These are phyloP conservation scores for Physcomitrium patens DNA, from an alignment of 225 moss, liverwort and hornwort genomes.

Conservation along the genomic window DNA sequence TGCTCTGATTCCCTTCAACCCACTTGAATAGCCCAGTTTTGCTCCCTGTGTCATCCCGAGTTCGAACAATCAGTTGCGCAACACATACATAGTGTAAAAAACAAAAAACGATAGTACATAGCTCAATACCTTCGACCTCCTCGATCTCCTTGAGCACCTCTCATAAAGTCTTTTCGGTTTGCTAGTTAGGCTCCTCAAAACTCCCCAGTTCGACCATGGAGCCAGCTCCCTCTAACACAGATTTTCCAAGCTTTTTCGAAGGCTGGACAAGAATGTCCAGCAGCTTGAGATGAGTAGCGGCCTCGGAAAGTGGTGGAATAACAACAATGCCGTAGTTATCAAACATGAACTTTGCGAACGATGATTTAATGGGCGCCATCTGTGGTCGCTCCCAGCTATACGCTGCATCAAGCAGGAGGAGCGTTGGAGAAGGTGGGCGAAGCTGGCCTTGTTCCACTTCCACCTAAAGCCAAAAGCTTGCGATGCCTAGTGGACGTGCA, in stretches of 20 bases:
- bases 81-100: too few relatives aligned
- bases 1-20: not conserved
- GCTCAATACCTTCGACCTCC: too few relatives aligned
- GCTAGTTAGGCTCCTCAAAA: not conserved
- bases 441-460: too few relatives aligned
- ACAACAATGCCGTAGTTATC: not conserved
- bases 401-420: too few relatives aligned
- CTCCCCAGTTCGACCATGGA: not conserved
- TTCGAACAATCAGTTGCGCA: too few relatives aligned
- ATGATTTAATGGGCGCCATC: constrained; percentile 6
- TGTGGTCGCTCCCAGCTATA: not conserved
- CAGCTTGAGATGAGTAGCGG: not conserved
- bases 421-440: too few relatives aligned
- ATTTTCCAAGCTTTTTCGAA: not conserved
- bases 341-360: constrained; percentile 11
- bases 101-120: too few relatives aligned
- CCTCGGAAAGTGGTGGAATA: constrained; percentile 6
- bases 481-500: too few relatives aligned
- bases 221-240: not conserved
- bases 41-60: too few relatives aligned
- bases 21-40: not conserved
- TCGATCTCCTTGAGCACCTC: not conserved
- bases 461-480: too few relatives aligned
- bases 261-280: constrained; percentile 4
- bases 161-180: not conserved